These are phyloP conservation scores for Boletus pseudo-olivaceus DNA, from an alignment of 768 basidiomycete species.

Conservation along the genomic window DNA sequence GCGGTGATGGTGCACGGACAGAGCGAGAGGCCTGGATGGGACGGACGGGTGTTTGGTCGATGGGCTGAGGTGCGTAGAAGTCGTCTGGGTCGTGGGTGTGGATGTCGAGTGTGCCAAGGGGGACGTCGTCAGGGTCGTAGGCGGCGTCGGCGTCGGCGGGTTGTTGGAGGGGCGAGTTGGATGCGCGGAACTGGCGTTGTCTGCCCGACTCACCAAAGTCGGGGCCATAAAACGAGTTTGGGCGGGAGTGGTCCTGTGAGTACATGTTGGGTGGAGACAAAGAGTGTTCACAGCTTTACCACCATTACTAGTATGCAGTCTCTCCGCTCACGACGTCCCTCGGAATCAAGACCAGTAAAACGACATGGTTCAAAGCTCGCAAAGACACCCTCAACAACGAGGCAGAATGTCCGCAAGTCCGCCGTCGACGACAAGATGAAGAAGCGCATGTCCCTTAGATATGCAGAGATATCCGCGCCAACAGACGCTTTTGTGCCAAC, in stretches of 20 bases:
- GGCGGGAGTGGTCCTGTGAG: slow-evolving; percentile 33
- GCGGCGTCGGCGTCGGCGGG: slow-evolving; percentile 32
- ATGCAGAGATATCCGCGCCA: slow-evolving; percentile 80
- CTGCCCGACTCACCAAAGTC: slow-evolving; percentile 17
- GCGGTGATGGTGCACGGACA: slow-evolving; percentile 63
- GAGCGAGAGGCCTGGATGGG: slow-evolving; percentile 50
- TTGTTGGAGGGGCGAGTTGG: slow-evolving; percentile 24
- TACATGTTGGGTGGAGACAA: slow-evolving; percentile 28
- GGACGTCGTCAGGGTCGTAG: slow-evolving; percentile 41
- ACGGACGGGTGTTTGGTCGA: slow-evolving; percentile 27
- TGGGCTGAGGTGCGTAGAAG: slow-evolving; percentile 27
- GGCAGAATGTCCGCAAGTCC: slow-evolving; percentile 46
- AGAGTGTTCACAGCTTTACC: slow-evolving; percentile 12
- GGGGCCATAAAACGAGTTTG: slow-evolving; percentile 33
- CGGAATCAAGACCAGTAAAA: slow-evolving; percentile 39
- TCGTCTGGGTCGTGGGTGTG: slow-evolving; percentile 42
- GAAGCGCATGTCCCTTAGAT: slow-evolving; percentile 94
- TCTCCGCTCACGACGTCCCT: slow-evolving; percentile 50
- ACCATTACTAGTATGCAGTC: slow-evolving; percentile 46
- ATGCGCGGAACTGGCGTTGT: slow-evolving; percentile 12
- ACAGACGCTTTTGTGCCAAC: slow-evolving; percentile 54
- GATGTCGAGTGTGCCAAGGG: slow-evolving; percentile 27
- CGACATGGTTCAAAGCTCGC: slow-evolving; percentile 29
- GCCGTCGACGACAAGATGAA: slow-evolving; percentile 86
- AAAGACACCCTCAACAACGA: slow-evolving; percentile 19